Percentiles rank a stretch among this genome's conserved stretches.
Conservation (phyloP, 768 basidiomycete species). For the Psilocybe cyanescens region DNA sequence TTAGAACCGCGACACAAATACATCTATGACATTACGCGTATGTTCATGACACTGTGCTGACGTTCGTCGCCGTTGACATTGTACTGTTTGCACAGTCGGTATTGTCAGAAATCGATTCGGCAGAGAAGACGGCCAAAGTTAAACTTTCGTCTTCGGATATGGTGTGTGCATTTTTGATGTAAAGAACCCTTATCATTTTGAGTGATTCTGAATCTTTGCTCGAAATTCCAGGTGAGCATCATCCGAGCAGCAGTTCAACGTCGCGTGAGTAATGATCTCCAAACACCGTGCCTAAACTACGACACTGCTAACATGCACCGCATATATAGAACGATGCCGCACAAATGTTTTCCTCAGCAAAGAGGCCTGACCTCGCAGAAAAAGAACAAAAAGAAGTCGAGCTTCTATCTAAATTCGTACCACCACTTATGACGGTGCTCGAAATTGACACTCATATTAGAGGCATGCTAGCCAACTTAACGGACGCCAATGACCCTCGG, state of each 20-base stretch:
- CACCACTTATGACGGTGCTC: constrained; percentile 57
- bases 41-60: constrained; percentile 22
- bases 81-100: constrained; percentile 49
- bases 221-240: constrained; percentile 37
- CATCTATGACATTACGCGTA: constrained; percentile 63
- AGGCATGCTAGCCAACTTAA: constrained; percentile 39
- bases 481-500: constrained; percentile 28
- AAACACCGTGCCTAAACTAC: neutral
- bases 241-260: constrained; percentile 60
- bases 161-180: constrained; percentile 22
- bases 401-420: constrained; percentile 58
- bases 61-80: neutral
- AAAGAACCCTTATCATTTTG: neutral
- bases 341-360: constrained; percentile 54
- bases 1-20: constrained; percentile 58
- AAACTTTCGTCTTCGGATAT: constrained; percentile 52
- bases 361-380: constrained; percentile 66
- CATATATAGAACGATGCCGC: constrained; percentile 59
- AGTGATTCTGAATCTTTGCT: constrained; percentile 3
- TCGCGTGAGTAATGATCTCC: constrained; percentile 48
- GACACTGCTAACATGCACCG: neutral
- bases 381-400: constrained; percentile 63
- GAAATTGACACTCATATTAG: constrained; percentile 58
- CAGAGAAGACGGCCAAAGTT: constrained; percentile 57
- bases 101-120: constrained; percentile 68